These are phyloP conservation scores for Trichocladium uniseriatum DNA, from an alignment of 495 filamentous ascomycete genomes.

Conservation along the genomic window DNA sequence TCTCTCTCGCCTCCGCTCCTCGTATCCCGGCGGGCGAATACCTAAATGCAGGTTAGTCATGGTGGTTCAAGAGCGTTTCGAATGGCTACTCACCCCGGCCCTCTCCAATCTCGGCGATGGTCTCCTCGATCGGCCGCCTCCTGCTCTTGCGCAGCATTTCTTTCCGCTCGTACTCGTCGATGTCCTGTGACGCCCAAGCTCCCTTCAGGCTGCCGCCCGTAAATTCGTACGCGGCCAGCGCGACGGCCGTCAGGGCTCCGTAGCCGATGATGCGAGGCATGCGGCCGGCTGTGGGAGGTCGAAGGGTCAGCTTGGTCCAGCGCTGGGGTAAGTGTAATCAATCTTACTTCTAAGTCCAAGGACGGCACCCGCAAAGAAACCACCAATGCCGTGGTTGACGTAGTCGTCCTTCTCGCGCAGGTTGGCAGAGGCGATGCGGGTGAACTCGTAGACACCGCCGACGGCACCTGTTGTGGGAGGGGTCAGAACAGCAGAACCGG, in stretches of 20 bases:
- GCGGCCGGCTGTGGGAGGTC: conserved; percentile 46
- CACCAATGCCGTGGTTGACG: conserved; percentile 31
- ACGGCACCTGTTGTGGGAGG: conserved; percentile 53
- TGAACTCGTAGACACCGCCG: conserved; percentile 72
- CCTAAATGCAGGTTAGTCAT: conserved; percentile 44
- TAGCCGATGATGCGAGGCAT: conserved; percentile 73
- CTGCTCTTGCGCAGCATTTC: conserved; percentile 63
- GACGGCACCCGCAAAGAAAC: conserved; percentile 32
- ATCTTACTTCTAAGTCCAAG: conserved; percentile 32
- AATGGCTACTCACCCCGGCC: conserved; percentile 58
- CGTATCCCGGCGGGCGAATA: conserved; percentile 74
- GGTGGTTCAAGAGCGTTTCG: background rate
- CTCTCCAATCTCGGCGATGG: conserved; percentile 75
- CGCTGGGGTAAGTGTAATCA: too few relatives aligned
- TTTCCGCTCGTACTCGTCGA: conserved; percentile 77
- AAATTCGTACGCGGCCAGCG: conserved; percentile 64
- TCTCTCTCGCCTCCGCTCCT: conserved; percentile 71
- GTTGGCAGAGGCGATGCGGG: conserved; percentile 36
- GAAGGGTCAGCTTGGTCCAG: background rate
- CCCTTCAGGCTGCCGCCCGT: conserved; percentile 63
- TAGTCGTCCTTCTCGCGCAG: conserved; percentile 38
- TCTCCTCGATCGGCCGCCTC: conserved; percentile 72
- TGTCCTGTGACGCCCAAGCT: conserved; percentile 40
- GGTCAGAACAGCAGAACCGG: conserved; percentile 17
- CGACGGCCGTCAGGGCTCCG: conserved; percentile 54